Base-by-base conservation (phyloP, 73 alveolate genomes). In the Paramecium pentaurelia region DNA sequence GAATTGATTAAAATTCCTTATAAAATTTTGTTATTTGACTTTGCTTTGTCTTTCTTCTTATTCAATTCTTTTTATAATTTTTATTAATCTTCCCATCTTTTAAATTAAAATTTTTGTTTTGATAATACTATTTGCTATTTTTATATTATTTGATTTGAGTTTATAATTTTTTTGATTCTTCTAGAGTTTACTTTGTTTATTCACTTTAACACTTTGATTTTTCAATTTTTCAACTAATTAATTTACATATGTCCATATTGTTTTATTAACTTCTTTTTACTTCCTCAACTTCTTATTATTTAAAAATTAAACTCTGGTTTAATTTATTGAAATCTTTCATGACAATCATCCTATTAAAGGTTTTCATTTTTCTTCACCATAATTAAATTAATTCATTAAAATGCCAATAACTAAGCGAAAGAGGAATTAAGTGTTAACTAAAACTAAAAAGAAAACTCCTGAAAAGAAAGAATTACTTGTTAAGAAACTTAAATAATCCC, bases 381-480 rank as follows among this genome's bases (percentile, higher is more conserved):
- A 64, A 64, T 32, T 64, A 54, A 54, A 54, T 64, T 32, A 64
- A 64, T 64, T 73, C 14, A 30, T 73, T 37, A 36, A 8, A 73
- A 73, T 73, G 87, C 87, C 87, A 73, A 73, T 73, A n/a, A 73
- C 87, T 16, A 73, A 73, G n/a, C 12, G 87, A 36, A 73, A 73
- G 38, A 32, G 6, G 27, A 40, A 58, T 36, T 22, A 73, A 40
- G 60, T 22, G 22, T 16, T 80, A 18, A 80, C 71, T 20, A 80
- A 80, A 25, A 49, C 73, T 25, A 47, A 34, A 18, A 80, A 80
- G 58, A 27, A 80, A 36, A 80, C 36, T 27, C 75, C 91, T 45
- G 91, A 80, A 64, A 42, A 80, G 44, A 80, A 80, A 47, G 47
- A 80, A 80, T 45, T 42, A 45, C 75, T 80, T 42, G 91, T 80